phyloP scores from a whole-genome alignment of 148 eudicot species.

The Vaccinium myrtillus region DNA sequence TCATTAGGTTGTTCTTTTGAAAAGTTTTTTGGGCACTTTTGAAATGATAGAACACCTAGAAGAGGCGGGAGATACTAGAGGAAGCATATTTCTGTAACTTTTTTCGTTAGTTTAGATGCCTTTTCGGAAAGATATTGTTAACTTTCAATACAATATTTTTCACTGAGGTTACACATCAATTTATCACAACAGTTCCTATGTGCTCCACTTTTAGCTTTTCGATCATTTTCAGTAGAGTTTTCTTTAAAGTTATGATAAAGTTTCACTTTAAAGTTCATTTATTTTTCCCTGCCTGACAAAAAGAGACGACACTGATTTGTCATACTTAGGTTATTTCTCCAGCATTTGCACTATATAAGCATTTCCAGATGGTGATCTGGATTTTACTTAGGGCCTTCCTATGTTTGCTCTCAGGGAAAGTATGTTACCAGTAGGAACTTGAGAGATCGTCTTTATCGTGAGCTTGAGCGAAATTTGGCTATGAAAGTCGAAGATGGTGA shows the following conservation, averaged over 20 bases:
- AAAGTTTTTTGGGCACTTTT: not conserved
- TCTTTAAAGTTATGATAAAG: not conserved
- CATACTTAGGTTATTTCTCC: not conserved
- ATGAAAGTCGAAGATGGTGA: conserved; percentile 99
- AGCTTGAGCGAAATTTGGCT: conserved; percentile 97
- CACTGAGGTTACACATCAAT: not conserved
- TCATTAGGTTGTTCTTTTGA: not conserved
- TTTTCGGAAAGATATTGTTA: not conserved
- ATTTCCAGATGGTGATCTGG: conserved; percentile 6
- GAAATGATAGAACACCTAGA: not conserved
- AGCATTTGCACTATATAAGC: not conserved
- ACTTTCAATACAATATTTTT: not conserved
- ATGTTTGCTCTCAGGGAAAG: conserved; percentile 60
- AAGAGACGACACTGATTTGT: not conserved
- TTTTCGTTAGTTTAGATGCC: not conserved
- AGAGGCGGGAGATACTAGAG: not conserved
- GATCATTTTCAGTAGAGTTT: not conserved
- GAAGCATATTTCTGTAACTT: not conserved
- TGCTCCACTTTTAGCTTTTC: conserved; percentile 6
- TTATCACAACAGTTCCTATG: not conserved
- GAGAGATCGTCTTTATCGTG: conserved; percentile 89
- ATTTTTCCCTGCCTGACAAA: not conserved
- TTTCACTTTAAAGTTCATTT: conserved; percentile 4
- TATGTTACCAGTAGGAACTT: conserved; percentile 97
- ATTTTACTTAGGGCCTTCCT: conserved; percentile 11